Conservation (phyloP, 306 rosid species). For the Pterocarpus santalinus region DNA sequence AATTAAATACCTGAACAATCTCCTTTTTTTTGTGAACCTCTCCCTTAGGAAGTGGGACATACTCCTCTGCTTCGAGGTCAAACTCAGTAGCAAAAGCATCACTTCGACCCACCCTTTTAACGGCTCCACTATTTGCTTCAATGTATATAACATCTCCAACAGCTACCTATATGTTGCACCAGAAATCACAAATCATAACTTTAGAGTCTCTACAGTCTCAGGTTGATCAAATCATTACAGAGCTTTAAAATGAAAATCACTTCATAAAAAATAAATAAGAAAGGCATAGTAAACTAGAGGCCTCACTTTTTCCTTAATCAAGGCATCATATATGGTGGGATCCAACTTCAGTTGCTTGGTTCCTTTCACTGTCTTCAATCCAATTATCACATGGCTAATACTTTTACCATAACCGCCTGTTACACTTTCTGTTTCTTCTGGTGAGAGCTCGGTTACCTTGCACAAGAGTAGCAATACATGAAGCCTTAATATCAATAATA, state of each 20-base stretch:
- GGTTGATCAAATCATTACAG: background rate
- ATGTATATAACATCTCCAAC: conserved; percentile 95
- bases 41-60: conserved; percentile 98
- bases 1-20: conserved; percentile 85
- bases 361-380: conserved; percentile 94
- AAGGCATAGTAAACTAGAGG: conserved; percentile 28
- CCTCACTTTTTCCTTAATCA: conserved; percentile 88
- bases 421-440: conserved; percentile 93
- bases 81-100: conserved; percentile 98
- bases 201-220: too few relatives aligned
- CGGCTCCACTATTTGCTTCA: conserved; percentile 98
- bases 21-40: conserved; percentile 99
- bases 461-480: conserved; percentile 39
- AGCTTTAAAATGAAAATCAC: conserved; percentile 7
- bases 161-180: conserved; percentile 70
- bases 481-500: conserved; percentile 30
- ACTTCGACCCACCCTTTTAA: conserved; percentile 96
- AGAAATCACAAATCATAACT: background rate
- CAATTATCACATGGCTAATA: conserved; percentile 97
- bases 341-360: conserved; percentile 97
- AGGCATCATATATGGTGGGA: conserved; percentile 95
- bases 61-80: conserved; percentile 98
- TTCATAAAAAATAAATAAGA: background rate
- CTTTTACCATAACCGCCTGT: conserved; percentile 97
- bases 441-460: conserved; percentile 94